A percentile compares a stretch with the other conserved stretches of the same genome.
These are phyloP conservation scores for Calocybe cyanea DNA, from an alignment of 768 basidiomycete species.

Conservation along the genomic window DNA sequence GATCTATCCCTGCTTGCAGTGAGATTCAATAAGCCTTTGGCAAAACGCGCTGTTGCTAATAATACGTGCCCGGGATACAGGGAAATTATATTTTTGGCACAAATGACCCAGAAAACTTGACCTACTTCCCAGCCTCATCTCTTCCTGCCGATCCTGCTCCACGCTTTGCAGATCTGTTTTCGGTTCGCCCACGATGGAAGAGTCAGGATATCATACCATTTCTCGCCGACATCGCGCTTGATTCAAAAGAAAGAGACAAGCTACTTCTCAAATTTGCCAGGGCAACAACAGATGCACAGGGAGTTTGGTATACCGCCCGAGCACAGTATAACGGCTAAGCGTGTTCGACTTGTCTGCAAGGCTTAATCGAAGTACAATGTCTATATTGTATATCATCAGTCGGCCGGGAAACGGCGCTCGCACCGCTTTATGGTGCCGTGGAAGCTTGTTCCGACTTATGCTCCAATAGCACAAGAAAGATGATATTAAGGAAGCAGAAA, in stretches of 20 bases:
- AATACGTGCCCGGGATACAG: constrained; percentile 32
- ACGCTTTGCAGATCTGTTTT: constrained; percentile 87
- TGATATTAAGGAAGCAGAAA: too few species aligned
- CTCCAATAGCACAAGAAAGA: too few species aligned
- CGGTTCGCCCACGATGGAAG: constrained; percentile 73
- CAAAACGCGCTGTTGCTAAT: background rate
- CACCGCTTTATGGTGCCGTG: too few species aligned
- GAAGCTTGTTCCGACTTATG: too few species aligned
- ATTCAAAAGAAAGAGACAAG: constrained; percentile 84
- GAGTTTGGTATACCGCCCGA: constrained; percentile 72
- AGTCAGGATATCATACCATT: constrained; percentile 80
- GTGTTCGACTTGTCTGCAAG: too few species aligned
- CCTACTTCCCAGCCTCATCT: constrained; percentile 70
- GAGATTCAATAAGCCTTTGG: constrained; percentile 18
- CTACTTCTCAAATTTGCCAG: constrained; percentile 84
- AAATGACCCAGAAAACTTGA: constrained; percentile 38
- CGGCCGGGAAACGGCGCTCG: too few species aligned
- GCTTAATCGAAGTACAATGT: too few species aligned
- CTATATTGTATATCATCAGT: too few species aligned
- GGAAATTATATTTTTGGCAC: constrained; percentile 66
- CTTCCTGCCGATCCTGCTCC: constrained; percentile 76
- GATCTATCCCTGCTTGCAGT: constrained; percentile 69
- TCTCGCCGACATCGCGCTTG: constrained; percentile 76
- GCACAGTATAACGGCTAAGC: constrained; percentile 51
- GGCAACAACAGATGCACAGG: constrained; percentile 63